phyloP scores from a whole-genome alignment of 352 stramenopile genomes.

The Phytophthora macrochlamydospora region DNA sequence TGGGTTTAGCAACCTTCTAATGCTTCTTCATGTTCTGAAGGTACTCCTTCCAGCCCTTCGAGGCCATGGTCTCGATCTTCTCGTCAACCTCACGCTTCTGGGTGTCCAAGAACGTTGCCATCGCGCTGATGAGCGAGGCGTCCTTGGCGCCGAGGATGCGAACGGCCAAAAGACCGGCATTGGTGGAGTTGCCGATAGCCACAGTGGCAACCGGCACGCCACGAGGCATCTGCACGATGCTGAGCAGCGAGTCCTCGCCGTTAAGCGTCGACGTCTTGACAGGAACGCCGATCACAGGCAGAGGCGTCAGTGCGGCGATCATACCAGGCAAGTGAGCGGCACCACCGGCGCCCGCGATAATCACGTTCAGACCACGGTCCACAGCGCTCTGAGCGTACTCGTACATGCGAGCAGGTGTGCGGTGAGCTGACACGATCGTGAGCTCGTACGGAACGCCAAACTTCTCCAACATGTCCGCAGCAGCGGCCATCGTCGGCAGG shows the following conservation, averaged over 20 bases:
- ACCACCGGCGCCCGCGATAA: conserved; percentile 96
- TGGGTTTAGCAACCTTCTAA: conserved; percentile 22
- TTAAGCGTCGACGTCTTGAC: conserved; percentile 98
- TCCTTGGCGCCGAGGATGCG: conserved; percentile 92
- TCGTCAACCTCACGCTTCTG: conserved; percentile 93
- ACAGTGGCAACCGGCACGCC: conserved; percentile 98
- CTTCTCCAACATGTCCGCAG: conserved; percentile 94
- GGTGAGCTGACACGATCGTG: conserved; percentile 98
- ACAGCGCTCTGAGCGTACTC: conserved; percentile 93
- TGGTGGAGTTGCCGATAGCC: conserved; percentile 97
- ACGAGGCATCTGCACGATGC: conserved; percentile 99
- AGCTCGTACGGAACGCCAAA: conserved; percentile 97
- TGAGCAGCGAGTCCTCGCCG: conserved; percentile 97
- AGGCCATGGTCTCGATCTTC: conserved; percentile 91
- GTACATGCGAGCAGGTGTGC: conserved; percentile 96
- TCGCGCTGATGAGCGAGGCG: conserved; percentile 72
- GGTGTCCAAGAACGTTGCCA: conserved; percentile 92
- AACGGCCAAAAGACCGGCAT: conserved; percentile 97
- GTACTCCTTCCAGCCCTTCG: conserved; percentile 92
- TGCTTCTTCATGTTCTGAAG: conserved; percentile 71
- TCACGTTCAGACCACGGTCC: conserved; percentile 91
- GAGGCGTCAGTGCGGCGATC: conserved; percentile 86
- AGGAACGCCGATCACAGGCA: conserved; percentile 96
- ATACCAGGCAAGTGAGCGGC: conserved; percentile 97
- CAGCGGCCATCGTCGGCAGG: conserved; percentile 96